Conservation (phyloP, 257 asterid genomes). For the Solanum pennellii region DNA sequence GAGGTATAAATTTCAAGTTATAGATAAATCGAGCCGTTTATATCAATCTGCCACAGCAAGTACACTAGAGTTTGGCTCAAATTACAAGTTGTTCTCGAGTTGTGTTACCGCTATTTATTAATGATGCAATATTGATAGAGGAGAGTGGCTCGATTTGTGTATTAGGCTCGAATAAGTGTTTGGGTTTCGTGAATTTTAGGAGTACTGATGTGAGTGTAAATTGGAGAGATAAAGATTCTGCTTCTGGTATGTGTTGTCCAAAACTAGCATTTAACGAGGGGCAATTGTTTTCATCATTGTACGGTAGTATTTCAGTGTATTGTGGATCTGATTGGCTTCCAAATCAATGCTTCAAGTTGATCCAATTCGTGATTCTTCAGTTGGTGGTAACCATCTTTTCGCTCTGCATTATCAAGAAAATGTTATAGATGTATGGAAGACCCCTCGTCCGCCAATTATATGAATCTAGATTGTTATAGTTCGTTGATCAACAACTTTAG, state of each 20-base stretch:
- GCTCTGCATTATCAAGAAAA: slow-evolving; percentile 73
- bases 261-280: slow-evolving; percentile 67
- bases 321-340: slow-evolving; percentile 69
- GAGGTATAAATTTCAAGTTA: slow-evolving; percentile 48
- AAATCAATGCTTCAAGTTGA: slow-evolving; percentile 57
- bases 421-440: slow-evolving; percentile 74
- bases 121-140: slow-evolving; percentile 44
- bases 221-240: slow-evolving; percentile 49
- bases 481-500: not conserved
- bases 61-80: too few relatives aligned
- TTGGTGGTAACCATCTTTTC: slow-evolving; percentile 70
- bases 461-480: slow-evolving; percentile 14
- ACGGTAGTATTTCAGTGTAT: slow-evolving; percentile 60
- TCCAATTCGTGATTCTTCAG: slow-evolving; percentile 65
- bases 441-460: slow-evolving; percentile 44
- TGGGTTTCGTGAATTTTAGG: slow-evolving; percentile 76
- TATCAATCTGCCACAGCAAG: too few relatives aligned
- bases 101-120: too few relatives aligned
- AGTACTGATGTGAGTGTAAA: slow-evolving; percentile 36
- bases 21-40: slow-evolving; percentile 10
- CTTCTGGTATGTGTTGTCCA: slow-evolving; percentile 30
- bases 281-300: slow-evolving; percentile 69
- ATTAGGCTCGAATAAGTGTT: slow-evolving; percentile 64
- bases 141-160: slow-evolving; percentile 7
- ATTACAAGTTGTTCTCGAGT: too few relatives aligned